Base-by-base conservation (phyloP, 257 asterid genomes). In the Ajuga chamaepitys region DNA sequence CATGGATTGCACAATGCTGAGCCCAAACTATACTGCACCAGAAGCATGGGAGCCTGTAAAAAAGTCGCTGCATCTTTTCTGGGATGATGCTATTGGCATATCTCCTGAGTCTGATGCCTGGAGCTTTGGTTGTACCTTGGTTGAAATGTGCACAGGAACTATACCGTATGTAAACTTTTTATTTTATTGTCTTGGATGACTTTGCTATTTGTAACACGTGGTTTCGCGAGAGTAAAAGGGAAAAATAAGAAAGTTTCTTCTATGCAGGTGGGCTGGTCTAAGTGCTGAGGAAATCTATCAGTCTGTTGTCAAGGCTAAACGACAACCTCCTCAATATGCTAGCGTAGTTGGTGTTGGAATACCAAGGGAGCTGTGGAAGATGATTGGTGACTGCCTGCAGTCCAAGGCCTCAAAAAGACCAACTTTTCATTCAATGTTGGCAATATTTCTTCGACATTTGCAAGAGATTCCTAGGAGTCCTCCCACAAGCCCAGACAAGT, bases 321-420 rank as follows among this genome's bases (percentile, higher is more conserved):
- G 75, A 64, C 99, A 83, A 37, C 99, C 99, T 80, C 96, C 99
- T 75, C 99, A 94, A 54, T 94, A 94, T 73, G 87, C 98, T 53
- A 82, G 95, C 55, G 99, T 94, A 30, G 96, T 90, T 30, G 99
- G 99, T 58, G 97, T 90, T 64, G 99, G 99, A 66, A 90, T 94
- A 74, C 99, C 99, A 5, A 82, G 92, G 77, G 97, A 94, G 69
- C 71, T 94, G 82, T 94, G 99, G 99, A 94, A 86, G 84, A 90
- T 94, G 97, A 87, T 94, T 85, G 99, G 99, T 70, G 99, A 94
- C 77, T 94, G 99, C 81, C 83, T 94, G 78, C 99, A 94, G 76
- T 82, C 82, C 83, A 90, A 84, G 83, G 84, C 89, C 48, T 85
- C 96, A 53, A 85, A 57, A 76, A 86, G 99, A 67, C 99, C 99